phyloP scores from a whole-genome alignment of 768 basidiomycete genomes.

The Lactarius trivialis region DNA sequence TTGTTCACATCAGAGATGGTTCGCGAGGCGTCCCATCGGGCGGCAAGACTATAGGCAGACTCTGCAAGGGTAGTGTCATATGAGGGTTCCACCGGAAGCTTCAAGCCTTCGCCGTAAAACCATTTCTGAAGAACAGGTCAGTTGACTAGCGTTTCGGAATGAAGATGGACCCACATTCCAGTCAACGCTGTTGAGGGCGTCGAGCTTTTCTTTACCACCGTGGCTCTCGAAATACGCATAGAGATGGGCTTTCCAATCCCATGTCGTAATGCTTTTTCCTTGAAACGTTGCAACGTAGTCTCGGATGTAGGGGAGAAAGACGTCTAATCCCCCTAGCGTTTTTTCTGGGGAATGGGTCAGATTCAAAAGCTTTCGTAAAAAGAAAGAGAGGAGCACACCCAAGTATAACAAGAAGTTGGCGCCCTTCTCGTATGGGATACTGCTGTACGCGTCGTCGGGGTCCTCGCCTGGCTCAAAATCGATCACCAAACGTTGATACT shows the following conservation, averaged over 20 bases:
- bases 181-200: slow-evolving; percentile 59
- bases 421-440: slow-evolving; percentile 85
- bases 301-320: slow-evolving; percentile 77
- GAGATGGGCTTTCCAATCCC: slow-evolving; percentile 77
- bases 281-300: slow-evolving; percentile 79
- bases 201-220: slow-evolving; percentile 53
- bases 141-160: neutral
- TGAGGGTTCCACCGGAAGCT: slow-evolving; percentile 65
- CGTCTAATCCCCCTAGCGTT: slow-evolving; percentile 72
- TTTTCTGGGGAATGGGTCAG: slow-evolving; percentile 40
- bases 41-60: slow-evolving; percentile 64
- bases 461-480: slow-evolving; percentile 68
- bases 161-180: slow-evolving; percentile 58
- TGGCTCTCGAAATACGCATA: slow-evolving; percentile 60
- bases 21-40: slow-evolving; percentile 65
- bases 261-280: slow-evolving; percentile 76
- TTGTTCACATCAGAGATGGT: slow-evolving; percentile 36
- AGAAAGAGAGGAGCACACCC: slow-evolving; percentile 40
- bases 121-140: slow-evolving; percentile 45
- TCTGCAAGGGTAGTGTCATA: slow-evolving; percentile 71
- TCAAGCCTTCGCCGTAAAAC: slow-evolving; percentile 72
- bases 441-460: slow-evolving; percentile 68
- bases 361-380: neutral
- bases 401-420: slow-evolving; percentile 82
- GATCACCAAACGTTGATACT: slow-evolving; percentile 76